Base-by-base conservation (phyloP, 805 yeast species). In the Candida ortonii region DNA sequence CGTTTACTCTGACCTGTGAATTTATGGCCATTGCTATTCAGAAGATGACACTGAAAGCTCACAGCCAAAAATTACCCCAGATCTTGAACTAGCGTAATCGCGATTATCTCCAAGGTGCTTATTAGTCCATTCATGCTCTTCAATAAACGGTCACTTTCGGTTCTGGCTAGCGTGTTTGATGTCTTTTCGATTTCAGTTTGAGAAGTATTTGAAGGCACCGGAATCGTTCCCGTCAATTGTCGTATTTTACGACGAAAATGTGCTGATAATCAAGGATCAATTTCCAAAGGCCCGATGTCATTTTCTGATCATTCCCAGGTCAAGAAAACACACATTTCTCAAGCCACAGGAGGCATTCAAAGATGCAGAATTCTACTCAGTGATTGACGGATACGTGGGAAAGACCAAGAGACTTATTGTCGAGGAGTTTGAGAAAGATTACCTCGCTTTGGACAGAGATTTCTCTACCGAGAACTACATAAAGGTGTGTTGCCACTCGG, bases 221-320 rank as follows among this genome's bases (percentile, higher is more conserved):
- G 67, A 63, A 7, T 39, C 43, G 14, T 55, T 52, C 25, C 33
- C 59, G 3, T 63, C 58, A 2, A 42, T 48, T 3, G 72, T 79
- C 1, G 33, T 78, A 1, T 73, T 55, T 41, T 53, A 59, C 34
- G 83, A 83, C 39, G 70, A 68, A 0, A 58, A 71, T 22, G 78
- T 68, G 10, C 70, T 76, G 3, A 73, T 84, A 3, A 64, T 84
- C 9, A 56, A 59, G 25, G 95, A 84, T 52, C 53, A 51, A 19
- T 84, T 63, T 50, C 85, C 89, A 4, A 84, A 84, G 53, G 62
- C 88, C 0, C 39, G 59, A 4, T 59, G 72, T 22, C 95, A 84
- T 55, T 70, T 67, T 38, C 61, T 84, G 28, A 60, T 85, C 1
- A 55, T 84, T 21, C 88, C 93, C 1, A 61, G 78, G 43, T 60